Base-by-base conservation (phyloP, 148 eudicot genomes). In the Oxyria digyna region DNA sequence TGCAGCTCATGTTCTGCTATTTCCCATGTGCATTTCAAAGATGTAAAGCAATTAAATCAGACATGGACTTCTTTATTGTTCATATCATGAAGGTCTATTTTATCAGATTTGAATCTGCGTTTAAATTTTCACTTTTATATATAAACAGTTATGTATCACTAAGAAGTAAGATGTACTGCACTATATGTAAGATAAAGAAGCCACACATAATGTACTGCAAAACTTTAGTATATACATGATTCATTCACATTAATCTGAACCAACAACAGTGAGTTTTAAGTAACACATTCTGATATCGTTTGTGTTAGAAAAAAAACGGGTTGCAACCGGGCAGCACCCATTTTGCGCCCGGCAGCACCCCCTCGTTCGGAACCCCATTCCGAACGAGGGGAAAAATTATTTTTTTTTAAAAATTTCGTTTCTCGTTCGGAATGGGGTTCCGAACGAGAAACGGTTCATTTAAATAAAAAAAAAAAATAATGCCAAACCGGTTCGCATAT, bases 1-100 rank as follows among this genome's bases (percentile, higher is more conserved):
- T 5, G 26, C 29, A 52, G 37, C 32, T 54, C 31, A 10, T 24
- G 13, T 29, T 1, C 65, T 59, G 20, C 18, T 29, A 59, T 38
- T 10, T 59, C 65, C 65, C 65, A 59, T 59, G 65, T 59, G 65
- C 65, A 59, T 27, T 52, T 49, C 15, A 23, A 23, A 54, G 14
- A 12, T 54, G 31, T 10, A 54, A 57, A 29, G 37, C 32, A n/a
- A n/a, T n/a, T n/a, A 23, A 55, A 55, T 55, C 38, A 59, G 31
- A 49, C 55, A 49, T 48, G 23, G 27, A 6, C 8, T n/a, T 8
- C 59, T 52, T 52, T 52, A 23, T 8, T 21, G 24, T 21, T 52
- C 11, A 21, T 52, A 23, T 8, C 9, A n/a, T 4, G 23, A 15
- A 0, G 20, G n/a, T 42, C 13, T 42, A 42, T 42, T 11, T 3